Percentiles rank a stretch among this genome's conserved stretches.
These are phyloP conservation scores for Malassezia brasiliensis DNA, from an alignment of 1,284 basidiomycete species.

Conservation along the genomic window DNA sequence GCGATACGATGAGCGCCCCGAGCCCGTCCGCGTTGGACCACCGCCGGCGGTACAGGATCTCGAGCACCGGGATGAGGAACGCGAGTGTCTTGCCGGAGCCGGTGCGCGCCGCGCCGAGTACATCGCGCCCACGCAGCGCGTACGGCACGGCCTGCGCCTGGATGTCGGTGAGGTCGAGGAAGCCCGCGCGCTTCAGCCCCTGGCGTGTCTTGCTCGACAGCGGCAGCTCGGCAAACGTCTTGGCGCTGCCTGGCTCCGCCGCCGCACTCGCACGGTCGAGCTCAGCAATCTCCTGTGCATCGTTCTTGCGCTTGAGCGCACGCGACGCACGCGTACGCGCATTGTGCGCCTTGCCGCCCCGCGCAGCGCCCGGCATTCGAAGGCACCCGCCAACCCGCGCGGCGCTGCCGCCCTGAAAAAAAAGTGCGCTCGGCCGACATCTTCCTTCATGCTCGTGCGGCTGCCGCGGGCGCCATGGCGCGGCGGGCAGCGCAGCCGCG, in stretches of 20 bases:
- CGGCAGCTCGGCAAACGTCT: constrained; percentile 33
- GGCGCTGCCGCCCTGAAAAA: background rate
- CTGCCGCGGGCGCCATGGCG: constrained; percentile 1
- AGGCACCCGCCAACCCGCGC: no score
- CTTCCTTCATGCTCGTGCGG: background rate
- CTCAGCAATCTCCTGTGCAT: constrained; percentile 32
- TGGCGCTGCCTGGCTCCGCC: constrained; percentile 4
- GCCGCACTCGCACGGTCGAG: constrained; percentile 24
- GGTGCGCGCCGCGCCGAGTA: constrained; percentile 68
- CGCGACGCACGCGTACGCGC: constrained; percentile 16
- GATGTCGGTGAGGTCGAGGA: constrained; percentile 42
- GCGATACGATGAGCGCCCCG: constrained; percentile 85
- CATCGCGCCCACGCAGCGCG: constrained; percentile 35
- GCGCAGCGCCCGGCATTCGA: background rate
- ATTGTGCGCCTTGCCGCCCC: constrained; percentile 7
- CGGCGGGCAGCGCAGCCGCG: constrained; percentile 5
- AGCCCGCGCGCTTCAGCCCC: constrained; percentile 40
- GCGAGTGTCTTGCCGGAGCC: constrained; percentile 76
- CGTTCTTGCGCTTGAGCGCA: constrained; percentile 27
- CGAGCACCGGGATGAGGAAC: constrained; percentile 68
- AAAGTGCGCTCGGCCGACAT: constrained; percentile 8
- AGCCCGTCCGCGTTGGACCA: constrained; percentile 76
- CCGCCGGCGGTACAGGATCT: constrained; percentile 62
- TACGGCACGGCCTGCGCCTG: constrained; percentile 36
- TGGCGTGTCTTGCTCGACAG: constrained; percentile 31